phyloP scores from a whole-genome alignment of 805 yeast species.

The Hemisphaericaspora nanyangensis region DNA sequence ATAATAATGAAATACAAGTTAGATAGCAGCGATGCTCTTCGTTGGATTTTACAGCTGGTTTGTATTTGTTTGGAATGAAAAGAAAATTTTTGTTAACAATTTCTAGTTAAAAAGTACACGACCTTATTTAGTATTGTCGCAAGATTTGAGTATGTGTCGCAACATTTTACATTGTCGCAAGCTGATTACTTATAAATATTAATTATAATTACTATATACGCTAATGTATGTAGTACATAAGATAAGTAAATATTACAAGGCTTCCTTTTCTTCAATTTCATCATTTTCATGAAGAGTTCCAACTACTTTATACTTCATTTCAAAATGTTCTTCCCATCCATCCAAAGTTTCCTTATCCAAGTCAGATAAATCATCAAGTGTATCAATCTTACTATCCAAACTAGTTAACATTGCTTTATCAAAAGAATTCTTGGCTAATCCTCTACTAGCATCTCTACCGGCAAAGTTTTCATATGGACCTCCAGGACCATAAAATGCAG shows the following conservation, averaged over 20 bases:
- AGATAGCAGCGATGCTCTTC: neutral
- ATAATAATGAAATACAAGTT: neutral
- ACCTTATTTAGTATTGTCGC: too few species aligned
- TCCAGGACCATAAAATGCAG: slow-evolving; percentile 90
- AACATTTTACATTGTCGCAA: neutral
- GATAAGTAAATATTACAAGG: neutral
- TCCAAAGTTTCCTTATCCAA: slow-evolving; percentile 66
- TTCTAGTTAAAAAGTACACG: neutral
- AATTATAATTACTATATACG: neutral
- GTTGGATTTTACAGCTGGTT: neutral
- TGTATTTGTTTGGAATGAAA: neutral
- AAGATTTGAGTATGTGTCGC: neutral
- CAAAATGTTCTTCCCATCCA: slow-evolving; percentile 84
- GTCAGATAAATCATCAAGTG: slow-evolving; percentile 53
- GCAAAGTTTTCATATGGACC: slow-evolving; percentile 95
- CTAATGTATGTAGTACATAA: too few species aligned
- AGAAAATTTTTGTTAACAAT: neutral
- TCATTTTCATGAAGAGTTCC: slow-evolving; percentile 52
- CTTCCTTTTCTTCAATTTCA: neutral
- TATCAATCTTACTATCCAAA: slow-evolving; percentile 76
- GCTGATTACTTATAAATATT: too few species aligned
- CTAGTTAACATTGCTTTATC: slow-evolving; percentile 63
- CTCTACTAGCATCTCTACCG: slow-evolving; percentile 93
- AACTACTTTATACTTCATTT: slow-evolving; percentile 73
- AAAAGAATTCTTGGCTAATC: slow-evolving; percentile 84